These are phyloP conservation scores for Globisporangium emineosum DNA, from an alignment of 352 stramenopile species.

Conservation along the genomic window DNA sequence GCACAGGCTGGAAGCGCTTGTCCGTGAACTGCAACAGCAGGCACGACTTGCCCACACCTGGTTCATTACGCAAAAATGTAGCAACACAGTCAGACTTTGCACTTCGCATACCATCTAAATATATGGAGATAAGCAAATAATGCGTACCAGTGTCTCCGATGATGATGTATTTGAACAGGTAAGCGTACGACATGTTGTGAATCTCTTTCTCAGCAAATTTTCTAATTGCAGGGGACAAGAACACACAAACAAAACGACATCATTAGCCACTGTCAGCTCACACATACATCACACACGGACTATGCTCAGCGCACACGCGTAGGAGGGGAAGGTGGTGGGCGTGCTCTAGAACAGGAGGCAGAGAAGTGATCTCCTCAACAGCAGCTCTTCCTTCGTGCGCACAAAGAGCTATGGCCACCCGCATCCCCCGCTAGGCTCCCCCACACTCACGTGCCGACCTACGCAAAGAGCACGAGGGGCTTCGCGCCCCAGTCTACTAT, in stretches of 20 bases:
- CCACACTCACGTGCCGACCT: not conserved
- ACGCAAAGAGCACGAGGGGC: not conserved
- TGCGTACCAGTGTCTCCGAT: constrained; percentile 95
- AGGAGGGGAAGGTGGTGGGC: not conserved
- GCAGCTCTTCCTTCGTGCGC: not conserved
- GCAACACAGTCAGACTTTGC: not conserved
- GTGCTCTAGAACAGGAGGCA: not conserved
- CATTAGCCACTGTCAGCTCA: not conserved
- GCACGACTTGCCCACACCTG: constrained; percentile 99
- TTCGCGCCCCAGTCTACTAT: not conserved
- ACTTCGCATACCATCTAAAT: not conserved
- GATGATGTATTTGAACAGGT: constrained; percentile 99
- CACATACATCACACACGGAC: not conserved
- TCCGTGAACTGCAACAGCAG: constrained; percentile 99
- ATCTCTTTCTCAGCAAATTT: not conserved
- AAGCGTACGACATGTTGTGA: constrained; percentile 91
- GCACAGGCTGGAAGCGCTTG: constrained; percentile 99
- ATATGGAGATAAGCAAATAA: not conserved
- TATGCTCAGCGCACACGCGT: not conserved
- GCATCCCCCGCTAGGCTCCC: not conserved
- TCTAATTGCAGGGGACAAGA: not conserved
- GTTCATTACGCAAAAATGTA: not conserved
- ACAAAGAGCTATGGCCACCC: not conserved
- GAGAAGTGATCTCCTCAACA: not conserved
- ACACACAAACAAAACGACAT: not conserved